Percentiles rank a stretch among this genome's conserved stretches.
Evolutionary conservation across 2,329 filamentous ascomycete genomes (phyloP).

Genomic region (Aspergillus transmontanensis): DNA sequence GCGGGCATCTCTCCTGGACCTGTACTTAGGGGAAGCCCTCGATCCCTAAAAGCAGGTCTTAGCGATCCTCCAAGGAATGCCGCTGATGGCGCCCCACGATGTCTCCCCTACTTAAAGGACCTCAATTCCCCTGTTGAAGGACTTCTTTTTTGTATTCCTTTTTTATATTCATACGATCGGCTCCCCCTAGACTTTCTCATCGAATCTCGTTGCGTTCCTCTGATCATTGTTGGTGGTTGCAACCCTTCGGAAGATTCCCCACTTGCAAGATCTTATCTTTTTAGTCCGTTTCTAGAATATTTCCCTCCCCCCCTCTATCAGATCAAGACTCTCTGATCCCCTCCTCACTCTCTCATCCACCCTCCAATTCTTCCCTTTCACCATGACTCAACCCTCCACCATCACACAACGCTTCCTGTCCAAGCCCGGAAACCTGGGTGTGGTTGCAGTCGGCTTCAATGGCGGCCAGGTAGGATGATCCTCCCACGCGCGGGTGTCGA

Average conservation of each 20-base stretch:
- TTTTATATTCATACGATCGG: background rate
- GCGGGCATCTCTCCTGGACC: slow-evolving; percentile 45
- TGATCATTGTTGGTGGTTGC: background rate
- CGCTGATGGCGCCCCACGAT: slow-evolving; percentile 14
- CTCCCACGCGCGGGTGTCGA: background rate
- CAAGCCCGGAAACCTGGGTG: slow-evolving; percentile 76
- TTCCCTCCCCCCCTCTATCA: slow-evolving; percentile 7
- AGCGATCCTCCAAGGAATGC: slow-evolving; percentile 34
- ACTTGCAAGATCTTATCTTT: slow-evolving; percentile 8
- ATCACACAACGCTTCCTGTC: slow-evolving; percentile 75
- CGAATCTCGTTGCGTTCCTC: no score
- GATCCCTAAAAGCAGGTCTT: slow-evolving; percentile 53
- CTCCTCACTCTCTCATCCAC: slow-evolving; percentile 3
- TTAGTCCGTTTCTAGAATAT: slow-evolving; percentile 1
- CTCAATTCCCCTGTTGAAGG: slow-evolving; percentile 6
- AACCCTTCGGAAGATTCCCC: slow-evolving; percentile 1
- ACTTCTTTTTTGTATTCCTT: slow-evolving; percentile 8
- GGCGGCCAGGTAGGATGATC: slow-evolving; percentile 77
- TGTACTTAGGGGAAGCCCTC: slow-evolving; percentile 52
- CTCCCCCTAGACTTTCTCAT: no score
- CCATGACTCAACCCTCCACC: slow-evolving; percentile 60
- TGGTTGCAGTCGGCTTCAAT: slow-evolving; percentile 94
- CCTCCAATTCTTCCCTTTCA: slow-evolving; percentile 10
- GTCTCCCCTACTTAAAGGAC: slow-evolving; percentile 6
- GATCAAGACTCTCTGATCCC: slow-evolving; percentile 14